Base-by-base conservation (phyloP, 2,329 filamentous ascomycete genomes). In the Onygena corvina region DNA sequence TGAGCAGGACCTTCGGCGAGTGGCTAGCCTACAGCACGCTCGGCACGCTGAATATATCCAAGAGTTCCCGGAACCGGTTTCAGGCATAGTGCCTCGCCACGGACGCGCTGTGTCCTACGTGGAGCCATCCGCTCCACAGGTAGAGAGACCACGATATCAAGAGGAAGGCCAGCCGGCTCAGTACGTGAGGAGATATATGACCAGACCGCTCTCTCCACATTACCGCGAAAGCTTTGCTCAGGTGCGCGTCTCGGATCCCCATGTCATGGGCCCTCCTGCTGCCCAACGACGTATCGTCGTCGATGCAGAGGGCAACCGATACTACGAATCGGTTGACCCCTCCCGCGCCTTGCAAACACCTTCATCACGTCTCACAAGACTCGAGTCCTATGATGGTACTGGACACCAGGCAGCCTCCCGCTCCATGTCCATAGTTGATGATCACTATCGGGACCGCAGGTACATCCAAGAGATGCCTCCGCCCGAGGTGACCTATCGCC, bases 281-380 rank as follows among this genome's bases (percentile, higher is more conserved):
- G 74, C 76, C 14, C 69, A 76, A 40, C 71, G 81, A 49, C 79
- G 82, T 53, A 83, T 94, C 54, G 74, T 94, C 29, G 73, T 93
- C 49, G 89, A 95, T 66, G 80, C 85, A 53, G 86, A 81, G 64
- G 88, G 88, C 34, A 85, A 86, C 62, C 80, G 86, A 61, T 95
- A 89, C 67, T 77, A 78, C 53, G 77, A 79, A 54, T 71, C 73
- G 35, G 65, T 75, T 4, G 63, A 70, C 31, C 60, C 64, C 9
- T 63, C 67, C 12, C 58, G 61, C 48, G 46, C 63, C 50, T 64
- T 57, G 14, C 64, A 57, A n/a, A 56, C 57, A 27, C 54, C 48
- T 50, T 53, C 63, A 48, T 64, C 57, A 30, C 60, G 63, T 40
- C 53, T 63, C 25, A 53, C 62, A 3, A 61, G 58, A 46, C 51